phyloP scores from a whole-genome alignment of 257 asterid genomes.

The Plantago ovata region DNA sequence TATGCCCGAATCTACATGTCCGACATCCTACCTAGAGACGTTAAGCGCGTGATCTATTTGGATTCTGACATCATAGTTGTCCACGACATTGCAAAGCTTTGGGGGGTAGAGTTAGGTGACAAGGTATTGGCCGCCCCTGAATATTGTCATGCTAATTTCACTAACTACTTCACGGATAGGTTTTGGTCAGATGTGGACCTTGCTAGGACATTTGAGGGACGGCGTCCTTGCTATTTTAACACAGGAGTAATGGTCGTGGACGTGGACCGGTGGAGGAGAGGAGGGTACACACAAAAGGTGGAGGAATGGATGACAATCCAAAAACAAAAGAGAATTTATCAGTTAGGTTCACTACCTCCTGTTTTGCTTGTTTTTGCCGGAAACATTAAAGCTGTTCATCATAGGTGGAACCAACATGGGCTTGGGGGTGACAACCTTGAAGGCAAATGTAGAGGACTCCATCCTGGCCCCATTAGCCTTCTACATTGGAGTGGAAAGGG shows the following conservation, averaged over 20 bases:
- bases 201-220: constrained; percentile 44
- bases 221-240: constrained; percentile 70
- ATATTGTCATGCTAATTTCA: constrained; percentile 79
- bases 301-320: constrained; percentile 87
- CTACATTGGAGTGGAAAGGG: constrained; percentile 95
- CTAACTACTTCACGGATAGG: constrained; percentile 48
- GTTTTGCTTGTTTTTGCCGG: constrained; percentile 75
- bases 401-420: constrained; percentile 87
- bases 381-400: constrained; percentile 57
- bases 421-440: constrained; percentile 81
- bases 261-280: constrained; percentile 59
- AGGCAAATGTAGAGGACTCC: constrained; percentile 73
- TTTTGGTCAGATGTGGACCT: constrained; percentile 56
- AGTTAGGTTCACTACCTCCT: constrained; percentile 73
- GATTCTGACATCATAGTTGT: constrained; percentile 77
- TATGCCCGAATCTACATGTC: constrained; percentile 73
- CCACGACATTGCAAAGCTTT: constrained; percentile 67
- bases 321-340: constrained; percentile 60
- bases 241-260: constrained; percentile 90
- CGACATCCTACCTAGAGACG: constrained; percentile 48
- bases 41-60: constrained; percentile 58
- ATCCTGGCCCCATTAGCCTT: constrained; percentile 89
- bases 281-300: constrained; percentile 61
- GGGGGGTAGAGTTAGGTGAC: constrained; percentile 55
- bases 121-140: constrained; percentile 76